phyloP scores from a whole-genome alignment of 2,329 filamentous ascomycete genomes.

The Nemania sp. region DNA sequence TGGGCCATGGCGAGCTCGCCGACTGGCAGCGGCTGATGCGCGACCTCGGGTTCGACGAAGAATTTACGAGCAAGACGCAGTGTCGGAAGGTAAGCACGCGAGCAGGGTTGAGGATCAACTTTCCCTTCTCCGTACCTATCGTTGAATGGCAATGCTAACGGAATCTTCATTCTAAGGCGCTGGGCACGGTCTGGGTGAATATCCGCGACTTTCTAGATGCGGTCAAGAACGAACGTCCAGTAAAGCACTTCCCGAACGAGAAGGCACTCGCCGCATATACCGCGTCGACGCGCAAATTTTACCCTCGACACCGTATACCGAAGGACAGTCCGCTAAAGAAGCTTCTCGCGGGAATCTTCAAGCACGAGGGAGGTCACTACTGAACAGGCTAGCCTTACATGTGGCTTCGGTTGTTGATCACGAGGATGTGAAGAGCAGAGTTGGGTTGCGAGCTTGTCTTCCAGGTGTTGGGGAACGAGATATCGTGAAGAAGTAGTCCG shows the following conservation, averaged over 20 bases:
- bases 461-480: too few relatives aligned
- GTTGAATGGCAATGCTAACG: too few relatives aligned
- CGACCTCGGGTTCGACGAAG: slow-evolving; percentile 46
- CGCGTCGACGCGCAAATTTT: slow-evolving; percentile 42
- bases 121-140: too few relatives aligned
- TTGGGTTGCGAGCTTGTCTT: too few relatives aligned
- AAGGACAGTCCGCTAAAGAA: slow-evolving; percentile 45
- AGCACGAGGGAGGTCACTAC: neutral
- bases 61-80: slow-evolving; percentile 47
- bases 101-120: too few relatives aligned
- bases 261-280: slow-evolving; percentile 44
- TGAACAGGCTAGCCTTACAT: too few relatives aligned
- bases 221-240: slow-evolving; percentile 30
- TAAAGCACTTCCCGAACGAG: slow-evolving; percentile 41
- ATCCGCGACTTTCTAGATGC: slow-evolving; percentile 52
- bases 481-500: slow-evolving; percentile 2
- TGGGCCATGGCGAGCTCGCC: slow-evolving; percentile 35
- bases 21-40: slow-evolving; percentile 51
- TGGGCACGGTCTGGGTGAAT: slow-evolving; percentile 50
- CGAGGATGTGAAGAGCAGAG: neutral
- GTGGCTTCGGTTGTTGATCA: slow-evolving; percentile 2
- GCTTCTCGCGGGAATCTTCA: slow-evolving; percentile 42
- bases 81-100: slow-evolving; percentile 47
- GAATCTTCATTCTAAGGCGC: slow-evolving; percentile 44
- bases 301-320: slow-evolving; percentile 49